Conservation (phyloP, 2,329 filamentous ascomycete genomes). For the Cephalotrichum gorgonifer region DNA sequence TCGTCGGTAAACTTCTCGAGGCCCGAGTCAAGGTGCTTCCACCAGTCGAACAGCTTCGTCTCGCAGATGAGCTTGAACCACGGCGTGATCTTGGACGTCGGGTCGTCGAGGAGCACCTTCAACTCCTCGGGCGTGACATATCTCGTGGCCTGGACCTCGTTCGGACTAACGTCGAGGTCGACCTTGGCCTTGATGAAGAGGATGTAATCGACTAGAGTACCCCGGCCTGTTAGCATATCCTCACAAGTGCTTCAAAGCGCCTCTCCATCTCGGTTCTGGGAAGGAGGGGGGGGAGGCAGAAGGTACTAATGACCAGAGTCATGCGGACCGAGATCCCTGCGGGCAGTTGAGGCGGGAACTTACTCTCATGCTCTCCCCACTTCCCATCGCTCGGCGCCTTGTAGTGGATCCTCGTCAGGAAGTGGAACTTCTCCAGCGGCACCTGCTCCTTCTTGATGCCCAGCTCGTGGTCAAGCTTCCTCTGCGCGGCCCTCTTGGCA, state of each 20-base stretch:
- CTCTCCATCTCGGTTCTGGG: too few species aligned
- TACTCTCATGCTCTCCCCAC: conserved; percentile 98
- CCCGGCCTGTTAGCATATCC: conserved; percentile 9
- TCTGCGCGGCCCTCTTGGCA: conserved; percentile 82
- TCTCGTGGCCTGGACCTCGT: conserved; percentile 77
- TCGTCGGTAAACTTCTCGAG: conserved; percentile 76
- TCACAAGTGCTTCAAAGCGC: neutral
- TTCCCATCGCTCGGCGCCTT: conserved; percentile 93
- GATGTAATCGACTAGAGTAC: conserved; percentile 77
- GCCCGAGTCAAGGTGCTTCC: conserved; percentile 71
- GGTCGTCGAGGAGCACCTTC: conserved; percentile 75
- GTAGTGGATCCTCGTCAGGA: conserved; percentile 95
- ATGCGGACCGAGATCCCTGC: neutral
- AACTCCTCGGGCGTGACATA: conserved; percentile 79
- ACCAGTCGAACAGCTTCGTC: conserved; percentile 97
- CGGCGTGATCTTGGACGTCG: conserved; percentile 77
- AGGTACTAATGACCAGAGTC: too few species aligned
- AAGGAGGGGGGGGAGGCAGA: neutral
- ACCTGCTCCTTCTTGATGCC: conserved; percentile 86
- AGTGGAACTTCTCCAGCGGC: conserved; percentile 81
- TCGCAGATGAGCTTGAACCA: conserved; percentile 99
- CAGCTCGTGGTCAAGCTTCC: conserved; percentile 90
- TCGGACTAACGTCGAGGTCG: conserved; percentile 68
- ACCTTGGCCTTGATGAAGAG: conserved; percentile 95
- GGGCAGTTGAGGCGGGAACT: conserved; percentile 23